phyloP scores from a whole-genome alignment of 2,329 filamentous ascomycete species.

The Stylonectria norvegica region DNA sequence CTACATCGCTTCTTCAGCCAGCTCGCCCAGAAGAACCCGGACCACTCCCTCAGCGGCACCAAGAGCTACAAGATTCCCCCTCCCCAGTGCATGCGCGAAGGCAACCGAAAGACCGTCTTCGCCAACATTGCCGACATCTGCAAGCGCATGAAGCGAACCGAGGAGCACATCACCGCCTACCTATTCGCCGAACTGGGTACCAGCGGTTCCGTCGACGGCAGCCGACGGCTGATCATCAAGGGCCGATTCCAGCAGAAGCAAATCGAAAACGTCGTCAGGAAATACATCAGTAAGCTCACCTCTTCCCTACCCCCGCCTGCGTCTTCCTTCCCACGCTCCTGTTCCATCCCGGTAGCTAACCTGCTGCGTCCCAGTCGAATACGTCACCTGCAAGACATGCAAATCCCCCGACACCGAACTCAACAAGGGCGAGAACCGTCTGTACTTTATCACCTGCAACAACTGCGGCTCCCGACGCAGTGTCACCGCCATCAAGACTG shows the following conservation, averaged over 20 bases:
- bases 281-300: conserved; percentile 76
- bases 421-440: conserved; percentile 97
- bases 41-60: conserved; percentile 81
- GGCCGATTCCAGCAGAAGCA: conserved; percentile 99
- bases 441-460: conserved; percentile 97
- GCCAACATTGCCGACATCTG: conserved; percentile 98
- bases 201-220: conserved; percentile 90
- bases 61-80: conserved; percentile 99
- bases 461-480: conserved; percentile 77
- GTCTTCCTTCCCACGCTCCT: not conserved
- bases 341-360: conserved; percentile 27
- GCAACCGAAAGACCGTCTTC: conserved; percentile 99
- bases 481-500: conserved; percentile 98
- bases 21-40: conserved; percentile 92
- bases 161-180: conserved; percentile 96
- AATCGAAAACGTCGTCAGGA: conserved; percentile 93
- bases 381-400: conserved; percentile 99
- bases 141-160: conserved; percentile 98
- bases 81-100: conserved; percentile 97
- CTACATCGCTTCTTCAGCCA: conserved; percentile 92
- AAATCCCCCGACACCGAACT: conserved; percentile 91
- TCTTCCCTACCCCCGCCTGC: not conserved
- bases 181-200: conserved; percentile 98
- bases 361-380: conserved; percentile 62
- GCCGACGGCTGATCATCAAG: conserved; percentile 92